phyloP scores from a whole-genome alignment of 495 filamentous ascomycete species.

The Apodospora peruviana region DNA sequence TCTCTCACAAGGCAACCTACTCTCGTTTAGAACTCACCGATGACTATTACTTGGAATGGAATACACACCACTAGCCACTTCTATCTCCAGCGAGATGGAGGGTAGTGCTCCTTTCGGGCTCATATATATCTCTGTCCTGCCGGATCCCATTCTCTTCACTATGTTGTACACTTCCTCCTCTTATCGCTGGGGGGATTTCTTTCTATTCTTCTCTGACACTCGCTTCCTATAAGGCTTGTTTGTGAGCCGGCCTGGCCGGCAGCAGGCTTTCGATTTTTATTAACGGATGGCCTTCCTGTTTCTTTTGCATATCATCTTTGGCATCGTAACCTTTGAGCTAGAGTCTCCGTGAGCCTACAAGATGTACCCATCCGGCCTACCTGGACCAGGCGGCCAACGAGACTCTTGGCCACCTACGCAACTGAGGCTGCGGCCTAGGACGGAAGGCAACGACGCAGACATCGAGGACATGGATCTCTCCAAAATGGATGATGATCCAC shows the following conservation, averaged over 20 bases:
- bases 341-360: background rate
- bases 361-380: slow-evolving; percentile 3
- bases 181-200: slow-evolving; percentile 8
- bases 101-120: background rate
- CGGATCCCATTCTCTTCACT: background rate
- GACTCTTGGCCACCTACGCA: slow-evolving; percentile 29
- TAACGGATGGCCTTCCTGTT: slow-evolving; percentile 1
- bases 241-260: slow-evolving; percentile 32
- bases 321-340: background rate
- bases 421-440: slow-evolving; percentile 26
- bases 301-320: background rate
- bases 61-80: slow-evolving; percentile 9
- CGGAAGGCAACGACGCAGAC: slow-evolving; percentile 32
- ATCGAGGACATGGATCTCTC: slow-evolving; percentile 32
- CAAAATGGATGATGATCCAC: slow-evolving; percentile 37
- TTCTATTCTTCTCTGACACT: slow-evolving; percentile 4
- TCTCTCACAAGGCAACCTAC: slow-evolving; percentile 16
- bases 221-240: slow-evolving; percentile 14
- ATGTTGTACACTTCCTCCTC: background rate
- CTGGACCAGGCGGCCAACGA: slow-evolving; percentile 1
- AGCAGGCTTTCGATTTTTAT: slow-evolving; percentile 6
- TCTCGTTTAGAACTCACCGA: slow-evolving; percentile 12
- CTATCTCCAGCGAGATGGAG: slow-evolving; percentile 1
- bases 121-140: slow-evolving; percentile 2
- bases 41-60: slow-evolving; percentile 15